Conservation (phyloP, 257 asterid species). For the Solanum clarkiae region DNA sequence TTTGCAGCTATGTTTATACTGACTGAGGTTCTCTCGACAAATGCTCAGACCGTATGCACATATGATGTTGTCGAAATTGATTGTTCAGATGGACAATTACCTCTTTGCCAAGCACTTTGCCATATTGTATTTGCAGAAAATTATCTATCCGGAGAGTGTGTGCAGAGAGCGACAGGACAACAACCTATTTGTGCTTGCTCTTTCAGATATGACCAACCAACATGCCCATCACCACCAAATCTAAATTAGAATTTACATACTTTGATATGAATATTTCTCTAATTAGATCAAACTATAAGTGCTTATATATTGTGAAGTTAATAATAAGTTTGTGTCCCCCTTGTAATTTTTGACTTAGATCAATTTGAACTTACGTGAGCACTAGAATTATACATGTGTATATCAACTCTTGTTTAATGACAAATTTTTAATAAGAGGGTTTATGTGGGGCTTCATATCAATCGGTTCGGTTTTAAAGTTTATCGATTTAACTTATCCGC, state of each 20-base stretch:
- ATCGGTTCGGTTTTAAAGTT: too few relatives aligned
- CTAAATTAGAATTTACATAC: neutral
- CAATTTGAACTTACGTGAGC: too few relatives aligned
- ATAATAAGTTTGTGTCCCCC: too few relatives aligned
- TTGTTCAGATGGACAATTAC: neutral
- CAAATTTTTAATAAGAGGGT: too few relatives aligned
- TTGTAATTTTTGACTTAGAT: too few relatives aligned
- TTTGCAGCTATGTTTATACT: neutral
- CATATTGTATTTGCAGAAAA: neutral
- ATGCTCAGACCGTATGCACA: neutral
- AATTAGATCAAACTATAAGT: neutral
- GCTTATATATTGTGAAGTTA: too few relatives aligned
- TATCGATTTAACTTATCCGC: too few relatives aligned
- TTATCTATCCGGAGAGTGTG: neutral
- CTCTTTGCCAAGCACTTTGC: neutral
- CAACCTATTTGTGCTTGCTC: neutral
- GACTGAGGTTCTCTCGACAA: neutral
- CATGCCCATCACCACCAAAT: neutral
- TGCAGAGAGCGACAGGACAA: neutral
- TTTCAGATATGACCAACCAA: neutral
- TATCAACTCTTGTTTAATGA: too few relatives aligned
- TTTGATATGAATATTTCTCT: neutral
- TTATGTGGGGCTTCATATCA: too few relatives aligned
- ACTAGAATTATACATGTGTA: too few relatives aligned
- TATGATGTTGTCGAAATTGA: neutral